Base-by-base conservation (phyloP, 2,329 filamentous ascomycete genomes). In the Calonectria fujianensis region DNA sequence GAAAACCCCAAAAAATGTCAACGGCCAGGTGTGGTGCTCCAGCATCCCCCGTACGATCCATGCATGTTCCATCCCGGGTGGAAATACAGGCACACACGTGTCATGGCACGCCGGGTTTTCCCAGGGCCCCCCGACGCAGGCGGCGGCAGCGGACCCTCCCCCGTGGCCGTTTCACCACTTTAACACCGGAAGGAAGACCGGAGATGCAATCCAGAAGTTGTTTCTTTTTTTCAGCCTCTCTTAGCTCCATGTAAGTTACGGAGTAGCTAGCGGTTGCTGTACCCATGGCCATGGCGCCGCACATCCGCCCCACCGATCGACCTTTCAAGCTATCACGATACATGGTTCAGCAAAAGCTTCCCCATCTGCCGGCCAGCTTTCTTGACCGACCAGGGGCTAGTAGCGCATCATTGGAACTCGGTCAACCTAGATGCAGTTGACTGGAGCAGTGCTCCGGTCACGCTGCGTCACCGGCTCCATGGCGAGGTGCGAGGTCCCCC, bases 371-470 rank as follows among this genome's bases (percentile, higher is more conserved):
- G 57, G n/a, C 57, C 32, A 29, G 37, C 14, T 41, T 5, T 41
- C 35, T 27, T 63, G 57, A 63, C 57, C 57, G 35, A 63, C 57
- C 57, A 39, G 57, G 57, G 57, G 57, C 57, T 20, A 39, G 57
- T 18, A 41, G 57, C 35, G 57, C 57, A 63, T 63, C 57, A 63
- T 41, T 63, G 57, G n/a, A 63, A 63, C 57, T 63, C 57, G 57
- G 57, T 63, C 57, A 63, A 41, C 35, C 35, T 41, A 14, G 35
- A 61, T 27, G 32, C 20, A 20, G 32, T 59, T 24, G 39, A 59
- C 31, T 59, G 31, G 35, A 41, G 35, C 8, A 7, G 20, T 16
- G 24, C 57, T 63, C 57, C 57, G 57, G 57, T 63, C 37, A 41
- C 57, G 57, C 57, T 63, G 57, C 57, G 35, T 27, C 54, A 61